phyloP scores from a whole-genome alignment of 2,329 filamentous ascomycete genomes.

The Cercospora sp. region DNA sequence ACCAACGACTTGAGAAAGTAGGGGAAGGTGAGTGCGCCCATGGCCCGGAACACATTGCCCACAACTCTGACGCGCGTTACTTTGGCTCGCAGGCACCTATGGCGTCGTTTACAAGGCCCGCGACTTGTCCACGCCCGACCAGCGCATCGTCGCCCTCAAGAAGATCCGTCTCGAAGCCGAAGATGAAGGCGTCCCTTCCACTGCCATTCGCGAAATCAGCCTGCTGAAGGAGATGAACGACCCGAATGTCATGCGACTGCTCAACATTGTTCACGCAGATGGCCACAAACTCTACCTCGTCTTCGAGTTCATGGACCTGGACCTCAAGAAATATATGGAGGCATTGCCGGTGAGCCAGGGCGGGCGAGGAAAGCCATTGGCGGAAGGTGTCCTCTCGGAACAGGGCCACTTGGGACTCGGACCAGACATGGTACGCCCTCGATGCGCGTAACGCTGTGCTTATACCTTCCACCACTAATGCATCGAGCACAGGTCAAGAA shows the following conservation, averaged over 20 bases:
- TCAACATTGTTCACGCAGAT: slow-evolving; percentile 93
- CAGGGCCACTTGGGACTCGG: slow-evolving; percentile 69
- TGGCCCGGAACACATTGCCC: background rate
- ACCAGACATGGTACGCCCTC: slow-evolving; percentile 60
- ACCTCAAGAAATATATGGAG: slow-evolving; percentile 97
- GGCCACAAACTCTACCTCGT: slow-evolving; percentile 94
- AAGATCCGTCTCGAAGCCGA: slow-evolving; percentile 95
- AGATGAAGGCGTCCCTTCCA: slow-evolving; percentile 90
- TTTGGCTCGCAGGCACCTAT: slow-evolving; percentile 70
- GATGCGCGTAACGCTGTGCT: slow-evolving; percentile 14
- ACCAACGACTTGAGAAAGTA: slow-evolving; percentile 95
- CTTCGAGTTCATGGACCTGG: slow-evolving; percentile 86
- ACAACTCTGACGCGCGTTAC: background rate
- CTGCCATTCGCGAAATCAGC: slow-evolving; percentile 91
- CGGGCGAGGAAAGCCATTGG: slow-evolving; percentile 80
- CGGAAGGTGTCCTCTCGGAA: slow-evolving; percentile 65
- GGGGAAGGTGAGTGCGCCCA: slow-evolving; percentile 71
- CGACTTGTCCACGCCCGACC: slow-evolving; percentile 74
- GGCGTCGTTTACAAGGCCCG: slow-evolving; percentile 94
- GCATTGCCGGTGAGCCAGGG: slow-evolving; percentile 80
- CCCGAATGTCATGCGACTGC: slow-evolving; percentile 80
- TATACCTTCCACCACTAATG: background rate
- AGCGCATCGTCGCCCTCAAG: slow-evolving; percentile 85
- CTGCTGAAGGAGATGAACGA: slow-evolving; percentile 93
- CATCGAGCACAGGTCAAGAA: slow-evolving; percentile 64